A percentile compares a stretch with the other conserved stretches of the same genome.
Conservation (phyloP, 2,329 filamentous ascomycete genomes). For the Hypomyces rosellus region DNA sequence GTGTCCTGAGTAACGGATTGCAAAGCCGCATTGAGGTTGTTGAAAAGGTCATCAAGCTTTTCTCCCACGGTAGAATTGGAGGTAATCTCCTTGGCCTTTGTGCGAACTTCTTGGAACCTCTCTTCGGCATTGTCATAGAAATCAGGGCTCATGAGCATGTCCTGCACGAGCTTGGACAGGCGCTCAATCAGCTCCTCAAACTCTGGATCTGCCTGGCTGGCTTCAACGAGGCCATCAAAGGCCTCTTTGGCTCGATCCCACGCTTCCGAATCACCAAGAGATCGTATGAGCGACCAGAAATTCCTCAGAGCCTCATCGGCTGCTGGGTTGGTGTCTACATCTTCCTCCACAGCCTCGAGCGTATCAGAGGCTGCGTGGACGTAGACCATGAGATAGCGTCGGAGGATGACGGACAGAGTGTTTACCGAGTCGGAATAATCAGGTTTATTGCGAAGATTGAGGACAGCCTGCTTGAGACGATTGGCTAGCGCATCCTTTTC, state of each 20-base stretch:
- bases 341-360: conserved; percentile 58
- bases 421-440: conserved; percentile 87
- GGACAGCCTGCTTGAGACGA: conserved; percentile 69
- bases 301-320: conserved; percentile 70
- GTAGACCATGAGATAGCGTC: conserved; percentile 73
- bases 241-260: conserved; percentile 70
- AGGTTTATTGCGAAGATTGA: conserved; percentile 64
- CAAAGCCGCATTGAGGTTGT: conserved; percentile 62
- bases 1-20: conserved; percentile 64
- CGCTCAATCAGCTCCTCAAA: conserved; percentile 74
- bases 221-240: conserved; percentile 64
- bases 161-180: conserved; percentile 67
- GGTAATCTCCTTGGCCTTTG: conserved; percentile 56
- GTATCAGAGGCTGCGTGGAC: conserved; percentile 66
- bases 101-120: conserved; percentile 44
- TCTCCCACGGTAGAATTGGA: conserved; percentile 61
- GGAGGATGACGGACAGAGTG: conserved; percentile 66
- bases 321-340: conserved; percentile 66
- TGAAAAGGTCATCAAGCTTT: conserved; percentile 66
- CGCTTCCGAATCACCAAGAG: conserved; percentile 65
- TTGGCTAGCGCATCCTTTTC: conserved; percentile 67
- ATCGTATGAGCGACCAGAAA: conserved; percentile 73
- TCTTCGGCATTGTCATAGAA: conserved; percentile 72
- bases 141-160: conserved; percentile 75
- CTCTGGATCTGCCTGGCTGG: conserved; percentile 70